Base-by-base conservation (phyloP, 768 basidiomycete genomes). In the Coprinopsis strossmayeri region DNA sequence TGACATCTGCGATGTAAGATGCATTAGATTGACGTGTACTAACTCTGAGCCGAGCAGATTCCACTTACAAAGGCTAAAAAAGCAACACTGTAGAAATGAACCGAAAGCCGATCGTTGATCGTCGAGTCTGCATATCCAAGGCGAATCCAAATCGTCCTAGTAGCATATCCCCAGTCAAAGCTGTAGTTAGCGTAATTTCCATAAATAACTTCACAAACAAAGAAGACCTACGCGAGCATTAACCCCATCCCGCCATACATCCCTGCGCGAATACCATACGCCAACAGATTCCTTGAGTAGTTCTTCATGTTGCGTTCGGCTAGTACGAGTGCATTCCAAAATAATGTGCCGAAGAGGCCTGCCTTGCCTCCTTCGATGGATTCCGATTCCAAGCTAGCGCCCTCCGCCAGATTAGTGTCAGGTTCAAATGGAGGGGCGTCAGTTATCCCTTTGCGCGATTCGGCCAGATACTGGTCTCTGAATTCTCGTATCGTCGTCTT, bases 81-180 rank as follows among this genome's bases (percentile, higher is more conserved):
- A 0, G 79, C 79, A 17, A 77, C 77, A 38, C 72, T 71, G 60
- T 72, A 81, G 59, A 82, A 82, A 53, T 75, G 69, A 1, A 78
- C 75, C 11, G 74, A 76, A 1, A 77, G 62, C 17, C 74, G 61
- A 55, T 75, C 75, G 51, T 75, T 72, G 40, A 74, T 71, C 1
- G 64, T 70, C 0, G 68, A 67, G 46, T 70, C 69, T 2, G 53
- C 48, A 20, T 54, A 49, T 17, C 70, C 73, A n/a, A 75, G 66
- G 11, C 59, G 60, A 21, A 71, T 67, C 79, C 79, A 81, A 35
- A 81, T 75, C 1, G 72, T 71, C 0, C 76, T 79, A n/a, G 5
- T 45, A 24, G 32, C 34, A 32, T 7, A 32, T 32, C 2, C 18
- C 4, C n/a, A n/a, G n/a, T n/a, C n/a, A n/a, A n/a, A n/a, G n/a